Base-by-base conservation (phyloP, 805 yeast species). In the Hanseniaspora pseudoguilliermondii region DNA sequence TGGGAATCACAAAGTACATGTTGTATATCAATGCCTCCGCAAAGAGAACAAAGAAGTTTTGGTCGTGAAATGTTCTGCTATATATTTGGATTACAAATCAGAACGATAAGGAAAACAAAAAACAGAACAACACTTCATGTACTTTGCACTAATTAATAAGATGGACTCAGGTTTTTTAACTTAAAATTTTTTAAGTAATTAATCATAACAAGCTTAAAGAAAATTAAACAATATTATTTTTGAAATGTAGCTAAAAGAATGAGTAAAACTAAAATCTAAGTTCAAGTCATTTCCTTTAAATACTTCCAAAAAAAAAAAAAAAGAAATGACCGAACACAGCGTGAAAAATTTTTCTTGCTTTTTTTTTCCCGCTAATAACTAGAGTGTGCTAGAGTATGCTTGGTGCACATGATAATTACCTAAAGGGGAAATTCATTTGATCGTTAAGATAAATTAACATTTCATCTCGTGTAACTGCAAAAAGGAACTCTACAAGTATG, bases 1-100 rank as follows among this genome's bases (percentile, higher is more conserved):
- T 50, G 54, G 56, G 58, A 55, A 55, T 55, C 58, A 55, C 58
- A 53, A 53, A 51, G 42, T 38, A 53, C 47, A 53, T 53, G 56
- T 53, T 35, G 39, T 29, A 46, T 34, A 46, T 46, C 39, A 20
- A 34, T 16, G 39, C 27, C n/a, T 44, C 36, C 47, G 34, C 23
- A 11, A 44, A 44, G 47, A 44, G 36, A 44, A 29, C 47, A 44
- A 9, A 44, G 36, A 44, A 44, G 36, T 4, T n/a, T 41, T 23
- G 47, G 47, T 27, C 36, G 47, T 44, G 47, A 44, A 23, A 15
- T 29, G 36, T n/a, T 29, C 16, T 25, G 21, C 36, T 27, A 29
- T 44, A 44, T 10, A 27, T 46, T 20, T 23, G 11, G 18, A 13
- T 11, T 46, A 20, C 47, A 18, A 36, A 36, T 49, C 36, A 49